phyloP scores from a whole-genome alignment of 164 flowering plant genomes.

The Warburgia ugandensis region DNA sequence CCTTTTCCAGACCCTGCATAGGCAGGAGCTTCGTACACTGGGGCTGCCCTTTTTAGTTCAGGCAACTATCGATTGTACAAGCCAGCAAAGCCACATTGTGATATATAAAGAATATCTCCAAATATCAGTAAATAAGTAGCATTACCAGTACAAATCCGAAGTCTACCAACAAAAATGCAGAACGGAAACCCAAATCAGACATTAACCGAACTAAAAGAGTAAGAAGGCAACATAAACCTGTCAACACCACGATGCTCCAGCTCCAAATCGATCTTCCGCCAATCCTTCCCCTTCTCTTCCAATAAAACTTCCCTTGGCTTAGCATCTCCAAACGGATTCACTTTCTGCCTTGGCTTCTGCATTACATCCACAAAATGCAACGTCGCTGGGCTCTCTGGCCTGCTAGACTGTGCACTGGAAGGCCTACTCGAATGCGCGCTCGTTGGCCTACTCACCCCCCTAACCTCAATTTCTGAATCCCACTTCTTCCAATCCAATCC shows the following conservation, averaged over 20 bases:
- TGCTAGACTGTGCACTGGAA: constrained; percentile 50
- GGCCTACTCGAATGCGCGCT: constrained; percentile 87
- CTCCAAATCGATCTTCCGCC: constrained; percentile 85
- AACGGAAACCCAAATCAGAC: no score
- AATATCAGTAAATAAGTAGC: no score
- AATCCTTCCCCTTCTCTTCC: constrained; percentile 70
- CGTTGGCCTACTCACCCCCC: constrained; percentile 61
- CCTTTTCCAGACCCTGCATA: no score
- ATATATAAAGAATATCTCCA: no score
- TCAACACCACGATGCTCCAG: constrained; percentile 72
- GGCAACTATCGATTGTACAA: no score
- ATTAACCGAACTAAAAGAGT: no score
- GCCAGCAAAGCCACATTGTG: no score
- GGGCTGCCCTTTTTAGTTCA: no score
- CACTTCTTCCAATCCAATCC: constrained; percentile 83
- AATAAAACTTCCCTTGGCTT: constrained; percentile 81
- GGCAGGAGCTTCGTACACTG: no score
- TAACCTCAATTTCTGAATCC: constrained; percentile 54
- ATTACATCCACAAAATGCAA: constrained; percentile 25
- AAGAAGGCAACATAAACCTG: no score
- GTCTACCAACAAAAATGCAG: no score
- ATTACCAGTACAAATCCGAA: no score
- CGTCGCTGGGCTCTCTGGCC: constrained; percentile 44
- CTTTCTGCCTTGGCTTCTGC: constrained; percentile 51
- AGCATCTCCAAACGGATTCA: constrained; percentile 93